Evolutionary conservation across 495 filamentous ascomycete species (phyloP).

Genomic region (Mytilinidion resinicola): DNA sequence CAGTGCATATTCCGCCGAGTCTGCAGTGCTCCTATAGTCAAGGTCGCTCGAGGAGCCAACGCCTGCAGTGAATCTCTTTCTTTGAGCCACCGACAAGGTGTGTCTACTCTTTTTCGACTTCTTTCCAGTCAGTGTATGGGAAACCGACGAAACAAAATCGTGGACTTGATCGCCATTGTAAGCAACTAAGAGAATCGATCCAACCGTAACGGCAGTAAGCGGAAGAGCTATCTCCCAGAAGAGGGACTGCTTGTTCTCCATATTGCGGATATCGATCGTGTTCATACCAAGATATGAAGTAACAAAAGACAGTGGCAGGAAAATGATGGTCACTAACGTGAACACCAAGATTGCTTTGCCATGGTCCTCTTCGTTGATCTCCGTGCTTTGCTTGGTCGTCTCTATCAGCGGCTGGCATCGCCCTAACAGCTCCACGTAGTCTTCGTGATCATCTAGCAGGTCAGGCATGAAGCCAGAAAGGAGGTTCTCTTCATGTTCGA

Average conservation of each 20-base stretch:
- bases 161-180: conserved; percentile 24
- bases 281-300: conserved; percentile 29
- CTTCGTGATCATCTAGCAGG: conserved; percentile 5
- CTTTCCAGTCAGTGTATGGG: neutral
- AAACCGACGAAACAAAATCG: neutral
- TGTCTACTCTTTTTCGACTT: neutral
- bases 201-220: conserved; percentile 20
- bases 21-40: conserved; percentile 7
- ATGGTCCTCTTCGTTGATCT: conserved; percentile 27
- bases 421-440: conserved; percentile 13
- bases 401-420: conserved; percentile 18
- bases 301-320: conserved; percentile 26
- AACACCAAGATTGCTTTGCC: conserved; percentile 31
- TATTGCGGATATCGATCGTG: conserved; percentile 26
- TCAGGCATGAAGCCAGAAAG: conserved; percentile 11
- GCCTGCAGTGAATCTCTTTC: neutral
- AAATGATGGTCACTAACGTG: conserved; percentile 28
- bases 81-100: neutral
- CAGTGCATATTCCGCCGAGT: conserved; percentile 13
- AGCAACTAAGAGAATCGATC: conserved; percentile 13
- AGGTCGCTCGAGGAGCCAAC: conserved; percentile 1
- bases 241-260: conserved; percentile 23
- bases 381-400: conserved; percentile 20
- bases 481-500: conserved; percentile 10
- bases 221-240: conserved; percentile 32